Conservation (phyloP, 805 yeast genomes). For the Candida mattraensis region DNA sequence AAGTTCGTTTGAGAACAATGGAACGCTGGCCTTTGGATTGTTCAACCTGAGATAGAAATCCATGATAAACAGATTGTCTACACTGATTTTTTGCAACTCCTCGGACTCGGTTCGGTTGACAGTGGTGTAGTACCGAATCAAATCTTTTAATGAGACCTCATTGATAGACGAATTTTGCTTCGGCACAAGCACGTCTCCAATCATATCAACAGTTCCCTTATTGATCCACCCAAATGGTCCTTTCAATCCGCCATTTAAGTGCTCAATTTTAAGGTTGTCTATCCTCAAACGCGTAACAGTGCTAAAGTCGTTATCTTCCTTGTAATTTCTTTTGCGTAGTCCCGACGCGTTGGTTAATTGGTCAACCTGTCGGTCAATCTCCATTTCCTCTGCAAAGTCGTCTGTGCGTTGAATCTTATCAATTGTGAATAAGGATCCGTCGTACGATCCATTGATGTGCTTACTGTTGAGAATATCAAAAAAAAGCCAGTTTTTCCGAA, state of each 20-base stretch:
- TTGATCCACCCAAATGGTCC: slow-evolving; percentile 99
- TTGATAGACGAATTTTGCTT: slow-evolving; percentile 43
- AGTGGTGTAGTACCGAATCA: slow-evolving; percentile 36
- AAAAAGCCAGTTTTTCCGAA: slow-evolving; percentile 92
- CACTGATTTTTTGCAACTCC: slow-evolving; percentile 7
- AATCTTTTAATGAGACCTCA: slow-evolving; percentile 43
- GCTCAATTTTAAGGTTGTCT: slow-evolving; percentile 84
- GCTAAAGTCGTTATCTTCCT: slow-evolving; percentile 25
- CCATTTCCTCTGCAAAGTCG: slow-evolving; percentile 40
- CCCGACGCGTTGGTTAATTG: slow-evolving; percentile 13
- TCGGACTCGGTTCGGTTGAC: not conserved
- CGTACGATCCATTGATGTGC: slow-evolving; percentile 86
- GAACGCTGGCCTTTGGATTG: slow-evolving; percentile 86
- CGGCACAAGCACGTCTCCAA: slow-evolving; percentile 87
- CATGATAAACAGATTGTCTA: slow-evolving; percentile 51
- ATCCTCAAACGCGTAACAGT: slow-evolving; percentile 76
- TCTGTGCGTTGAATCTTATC: slow-evolving; percentile 70
- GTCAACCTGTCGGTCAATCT: slow-evolving; percentile 27
- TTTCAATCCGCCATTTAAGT: slow-evolving; percentile 81
- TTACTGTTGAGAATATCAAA: slow-evolving; percentile 84
- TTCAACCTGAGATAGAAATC: slow-evolving; percentile 78
- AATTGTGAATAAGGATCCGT: slow-evolving; percentile 87
- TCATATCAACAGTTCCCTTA: slow-evolving; percentile 86
- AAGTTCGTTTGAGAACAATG: slow-evolving; percentile 81
- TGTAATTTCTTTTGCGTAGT: slow-evolving; percentile 16